phyloP scores from a whole-genome alignment of 495 filamentous ascomycete genomes.

The Aspergillus avenaceus region DNA sequence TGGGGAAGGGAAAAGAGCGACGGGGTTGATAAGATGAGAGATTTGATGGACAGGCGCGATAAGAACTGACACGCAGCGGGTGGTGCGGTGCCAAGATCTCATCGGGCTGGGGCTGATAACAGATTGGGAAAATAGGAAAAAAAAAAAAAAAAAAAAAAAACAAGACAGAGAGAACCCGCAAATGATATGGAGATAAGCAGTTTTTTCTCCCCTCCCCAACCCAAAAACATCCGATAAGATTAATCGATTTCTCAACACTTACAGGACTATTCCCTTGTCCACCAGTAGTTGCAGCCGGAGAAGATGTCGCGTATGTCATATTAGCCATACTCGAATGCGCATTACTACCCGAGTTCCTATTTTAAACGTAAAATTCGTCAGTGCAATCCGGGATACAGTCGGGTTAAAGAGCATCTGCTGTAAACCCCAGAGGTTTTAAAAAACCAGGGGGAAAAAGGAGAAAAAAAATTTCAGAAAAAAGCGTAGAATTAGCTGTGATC shows the following conservation, averaged over 20 bases:
- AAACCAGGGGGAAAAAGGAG: too few species aligned
- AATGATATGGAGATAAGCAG: constrained; percentile 2
- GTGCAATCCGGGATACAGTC: too few species aligned
- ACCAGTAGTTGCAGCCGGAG: constrained; percentile 63
- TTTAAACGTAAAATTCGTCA: constrained; percentile 29
- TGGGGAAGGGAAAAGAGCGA: constrained; percentile 20
- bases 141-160: constrained; percentile 12
- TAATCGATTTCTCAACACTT: constrained; percentile 31
- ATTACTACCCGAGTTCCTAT: constrained; percentile 48
- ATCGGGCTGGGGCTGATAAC: constrained; percentile 33
- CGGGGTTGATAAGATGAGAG: constrained; percentile 50
- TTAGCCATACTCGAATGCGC: constrained; percentile 49
- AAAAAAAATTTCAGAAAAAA: constrained; percentile 4
- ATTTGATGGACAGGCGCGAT: constrained; percentile 41
- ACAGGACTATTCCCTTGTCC: constrained; percentile 65
- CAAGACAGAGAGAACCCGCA: constrained; percentile 5
- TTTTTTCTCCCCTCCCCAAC: too few species aligned
- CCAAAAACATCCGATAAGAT: constrained; percentile 11
- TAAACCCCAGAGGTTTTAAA: too few species aligned
- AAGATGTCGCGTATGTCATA: constrained; percentile 60
- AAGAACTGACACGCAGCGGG: constrained; percentile 33
- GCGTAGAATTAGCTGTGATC: background rate
- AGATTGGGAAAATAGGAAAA: constrained; percentile 22
- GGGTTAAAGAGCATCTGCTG: too few species aligned
- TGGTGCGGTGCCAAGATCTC: constrained; percentile 36